A percentile compares a stretch with the other conserved stretches of the same genome.
These are phyloP conservation scores for Saturnispora dispora DNA, from an alignment of 805 yeast species.

Conservation along the genomic window DNA sequence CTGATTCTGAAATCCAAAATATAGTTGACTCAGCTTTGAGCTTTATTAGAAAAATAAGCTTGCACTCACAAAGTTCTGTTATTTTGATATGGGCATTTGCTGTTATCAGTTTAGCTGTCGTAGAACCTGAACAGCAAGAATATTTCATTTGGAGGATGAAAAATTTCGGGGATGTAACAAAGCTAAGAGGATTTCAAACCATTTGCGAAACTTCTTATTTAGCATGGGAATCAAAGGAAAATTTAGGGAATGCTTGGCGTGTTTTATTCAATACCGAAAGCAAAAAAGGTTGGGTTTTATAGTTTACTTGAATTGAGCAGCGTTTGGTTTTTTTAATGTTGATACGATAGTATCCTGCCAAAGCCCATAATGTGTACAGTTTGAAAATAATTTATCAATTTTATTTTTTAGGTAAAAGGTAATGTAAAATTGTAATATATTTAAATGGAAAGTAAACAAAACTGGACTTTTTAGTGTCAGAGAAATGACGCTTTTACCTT, in stretches of 20 bases:
- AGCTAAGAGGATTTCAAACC: slow-evolving; percentile 11
- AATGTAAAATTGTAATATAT: no score
- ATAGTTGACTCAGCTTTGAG: slow-evolving; percentile 8
- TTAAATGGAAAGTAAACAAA: background rate
- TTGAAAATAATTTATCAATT: no score
- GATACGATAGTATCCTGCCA: no score
- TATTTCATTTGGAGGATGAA: slow-evolving; percentile 12
- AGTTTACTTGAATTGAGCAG: background rate
- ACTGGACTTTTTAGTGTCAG: background rate
- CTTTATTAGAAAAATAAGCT: slow-evolving; percentile 9
- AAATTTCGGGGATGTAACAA: slow-evolving; percentile 10
- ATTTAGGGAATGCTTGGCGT: slow-evolving; percentile 5
- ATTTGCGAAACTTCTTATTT: slow-evolving; percentile 8
- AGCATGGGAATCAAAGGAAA: slow-evolving; percentile 14
- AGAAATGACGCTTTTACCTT: background rate
- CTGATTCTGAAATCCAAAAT: slow-evolving; percentile 9
- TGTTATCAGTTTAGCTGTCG: slow-evolving; percentile 14
- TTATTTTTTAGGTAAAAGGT: no score
- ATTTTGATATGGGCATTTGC: slow-evolving; percentile 16
- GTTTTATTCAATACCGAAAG: background rate
- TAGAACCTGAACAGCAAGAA: slow-evolving; percentile 10
- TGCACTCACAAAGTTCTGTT: slow-evolving; percentile 12
- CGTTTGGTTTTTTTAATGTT: background rate
- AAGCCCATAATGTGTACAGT: no score
- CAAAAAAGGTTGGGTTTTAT: background rate